Conservation (phyloP, 2,329 filamentous ascomycete genomes). For the Bertia moriformis region DNA sequence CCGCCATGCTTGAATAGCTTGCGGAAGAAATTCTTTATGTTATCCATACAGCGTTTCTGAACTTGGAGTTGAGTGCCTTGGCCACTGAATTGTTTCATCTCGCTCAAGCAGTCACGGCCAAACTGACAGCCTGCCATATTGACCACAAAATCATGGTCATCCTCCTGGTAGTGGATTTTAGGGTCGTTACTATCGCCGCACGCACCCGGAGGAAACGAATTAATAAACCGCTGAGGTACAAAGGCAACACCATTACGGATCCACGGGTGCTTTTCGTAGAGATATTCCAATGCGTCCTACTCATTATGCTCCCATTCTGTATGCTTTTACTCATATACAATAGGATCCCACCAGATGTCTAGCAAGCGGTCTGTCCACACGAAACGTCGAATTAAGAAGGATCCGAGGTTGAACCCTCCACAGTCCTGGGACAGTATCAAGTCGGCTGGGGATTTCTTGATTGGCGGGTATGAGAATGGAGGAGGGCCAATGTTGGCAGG, state of each 20-base stretch:
- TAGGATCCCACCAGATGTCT: slow-evolving; percentile 97
- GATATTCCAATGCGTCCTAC: slow-evolving; percentile 83
- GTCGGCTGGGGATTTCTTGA: slow-evolving; percentile 64
- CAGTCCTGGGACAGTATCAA: slow-evolving; percentile 87
- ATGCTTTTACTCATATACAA: slow-evolving; percentile 93
- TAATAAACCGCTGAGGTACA: slow-evolving; percentile 79
- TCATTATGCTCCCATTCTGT: slow-evolving; percentile 99
- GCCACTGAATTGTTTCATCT: slow-evolving; percentile 94
- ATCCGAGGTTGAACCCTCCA: slow-evolving; percentile 87
- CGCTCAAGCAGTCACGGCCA: slow-evolving; percentile 92
- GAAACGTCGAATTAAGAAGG: slow-evolving; percentile 78
- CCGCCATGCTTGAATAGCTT: too few relatives aligned
- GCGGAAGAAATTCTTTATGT: too few relatives aligned
- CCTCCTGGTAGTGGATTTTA: slow-evolving; percentile 70
- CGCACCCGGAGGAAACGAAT: slow-evolving; percentile 82
- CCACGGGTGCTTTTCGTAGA: slow-evolving; percentile 87
- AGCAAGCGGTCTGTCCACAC: slow-evolving; percentile 81
- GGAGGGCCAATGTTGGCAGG: slow-evolving; percentile 88
- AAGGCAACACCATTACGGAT: slow-evolving; percentile 79
- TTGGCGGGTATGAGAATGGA: too few relatives aligned
- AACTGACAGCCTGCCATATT: slow-evolving; percentile 98
- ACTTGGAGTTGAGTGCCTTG: slow-evolving; percentile 77
- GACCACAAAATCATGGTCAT: slow-evolving; percentile 80
- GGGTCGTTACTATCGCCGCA: slow-evolving; percentile 69
- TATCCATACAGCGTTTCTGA: too few relatives aligned